Conservation (phyloP, 2,329 filamentous ascomycete genomes). For the Pseudovirgaria hyperparasitica region DNA sequence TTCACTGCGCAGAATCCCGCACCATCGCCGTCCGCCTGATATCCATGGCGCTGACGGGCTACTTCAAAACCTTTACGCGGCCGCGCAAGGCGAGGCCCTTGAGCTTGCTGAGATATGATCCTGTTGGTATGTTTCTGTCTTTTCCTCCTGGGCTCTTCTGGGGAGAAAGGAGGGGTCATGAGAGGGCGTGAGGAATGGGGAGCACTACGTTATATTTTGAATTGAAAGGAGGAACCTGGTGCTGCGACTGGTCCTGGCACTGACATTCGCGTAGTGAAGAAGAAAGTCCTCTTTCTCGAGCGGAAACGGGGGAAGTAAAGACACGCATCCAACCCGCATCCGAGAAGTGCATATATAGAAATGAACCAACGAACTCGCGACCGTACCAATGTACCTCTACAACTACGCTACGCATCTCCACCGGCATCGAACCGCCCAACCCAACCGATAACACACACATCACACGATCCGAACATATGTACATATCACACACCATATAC, state of each 20-base stretch:
- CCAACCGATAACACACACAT: no score
- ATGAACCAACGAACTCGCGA: no score
- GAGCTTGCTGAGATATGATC: constrained; percentile 98
- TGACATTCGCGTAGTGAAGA: constrained; percentile 51
- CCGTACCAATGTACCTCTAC: no score
- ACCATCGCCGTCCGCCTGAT: constrained; percentile 86
- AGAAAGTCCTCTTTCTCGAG: constrained; percentile 92
- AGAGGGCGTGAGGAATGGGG: not conserved
- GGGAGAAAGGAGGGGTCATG: not conserved
- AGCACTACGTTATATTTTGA: not conserved
- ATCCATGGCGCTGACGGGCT: constrained; percentile 98
- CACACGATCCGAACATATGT: no score
- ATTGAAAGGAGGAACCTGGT: constrained; percentile 1
- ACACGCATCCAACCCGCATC: no score
- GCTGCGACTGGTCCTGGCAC: not conserved
- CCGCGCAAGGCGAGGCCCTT: constrained; percentile 71
- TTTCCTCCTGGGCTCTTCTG: not conserved
- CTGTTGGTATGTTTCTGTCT: constrained; percentile 55
- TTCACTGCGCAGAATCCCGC: constrained; percentile 87
- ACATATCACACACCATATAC: no score
- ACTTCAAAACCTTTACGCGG: constrained; percentile 83
- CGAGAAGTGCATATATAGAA: no score
- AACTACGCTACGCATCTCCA: no score
- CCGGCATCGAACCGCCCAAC: no score
- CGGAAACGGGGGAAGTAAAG: constrained; percentile 63